These are phyloP conservation scores for Durusdinium trenchii DNA, from an alignment of 73 alveolate species.

Conservation along the genomic window DNA sequence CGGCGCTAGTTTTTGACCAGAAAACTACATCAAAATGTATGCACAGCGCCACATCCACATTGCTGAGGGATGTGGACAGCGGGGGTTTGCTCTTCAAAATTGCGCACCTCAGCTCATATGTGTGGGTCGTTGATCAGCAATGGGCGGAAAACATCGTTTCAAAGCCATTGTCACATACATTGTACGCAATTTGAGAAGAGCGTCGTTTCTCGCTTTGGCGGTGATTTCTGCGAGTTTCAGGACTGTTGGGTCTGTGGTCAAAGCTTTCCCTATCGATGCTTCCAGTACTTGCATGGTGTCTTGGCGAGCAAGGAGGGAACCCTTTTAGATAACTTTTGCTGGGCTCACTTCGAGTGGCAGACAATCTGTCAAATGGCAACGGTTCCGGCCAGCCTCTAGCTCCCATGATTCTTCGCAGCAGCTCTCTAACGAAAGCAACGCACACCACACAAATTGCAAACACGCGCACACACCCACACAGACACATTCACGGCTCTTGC, in stretches of 20 bases:
- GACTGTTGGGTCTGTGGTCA: constrained; percentile 40
- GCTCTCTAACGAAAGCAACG: too few relatives aligned
- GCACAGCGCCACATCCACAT: background rate
- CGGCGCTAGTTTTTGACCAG: background rate
- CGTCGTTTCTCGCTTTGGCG: background rate
- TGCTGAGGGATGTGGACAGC: constrained; percentile 11
- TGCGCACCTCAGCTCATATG: background rate
- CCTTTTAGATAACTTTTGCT: too few relatives aligned
- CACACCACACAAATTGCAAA: too few relatives aligned
- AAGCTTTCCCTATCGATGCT: background rate
- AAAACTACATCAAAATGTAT: background rate
- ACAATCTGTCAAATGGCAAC: background rate
- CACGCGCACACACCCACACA: too few relatives aligned
- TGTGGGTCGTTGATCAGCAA: background rate
- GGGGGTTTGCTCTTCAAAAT: background rate
- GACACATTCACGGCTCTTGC: background rate
- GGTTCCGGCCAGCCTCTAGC: background rate
- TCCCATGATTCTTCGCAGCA: too few relatives aligned
- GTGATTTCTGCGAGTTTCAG: background rate
- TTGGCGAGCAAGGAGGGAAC: too few relatives aligned
- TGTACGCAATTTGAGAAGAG: background rate
- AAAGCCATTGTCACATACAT: background rate
- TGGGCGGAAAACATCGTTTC: too few relatives aligned
- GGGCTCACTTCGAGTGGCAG: too few relatives aligned
- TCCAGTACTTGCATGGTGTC: background rate